phyloP scores from a whole-genome alignment of 176 grass and related monocot genomes.

The Leersia perrieri region DNA sequence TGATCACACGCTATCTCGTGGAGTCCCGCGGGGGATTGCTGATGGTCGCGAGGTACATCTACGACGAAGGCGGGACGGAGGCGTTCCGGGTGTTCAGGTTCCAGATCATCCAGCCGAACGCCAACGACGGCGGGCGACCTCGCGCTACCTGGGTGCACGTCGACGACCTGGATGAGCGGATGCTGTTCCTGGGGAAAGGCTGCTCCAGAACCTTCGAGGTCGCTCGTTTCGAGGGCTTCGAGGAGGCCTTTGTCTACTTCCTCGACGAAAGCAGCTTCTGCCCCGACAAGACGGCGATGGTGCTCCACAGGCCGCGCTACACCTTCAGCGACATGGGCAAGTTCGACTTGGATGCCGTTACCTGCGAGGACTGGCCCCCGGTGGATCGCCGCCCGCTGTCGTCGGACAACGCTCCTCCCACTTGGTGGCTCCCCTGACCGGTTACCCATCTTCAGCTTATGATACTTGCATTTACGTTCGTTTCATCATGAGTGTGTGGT shows the following conservation, averaged over 20 bases:
- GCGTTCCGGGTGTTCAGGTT: conserved; percentile 35
- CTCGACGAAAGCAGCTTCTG: conserved; percentile 11
- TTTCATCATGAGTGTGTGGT: too few relatives aligned
- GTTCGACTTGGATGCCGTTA: background rate
- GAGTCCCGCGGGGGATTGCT: conserved; percentile 29
- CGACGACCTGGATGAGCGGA: conserved; percentile 16
- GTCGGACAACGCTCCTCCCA: conserved; percentile 34
- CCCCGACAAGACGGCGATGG: background rate
- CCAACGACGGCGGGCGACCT: background rate
- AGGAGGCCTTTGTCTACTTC: conserved; percentile 39
- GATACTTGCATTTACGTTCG: background rate
- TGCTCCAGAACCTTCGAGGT: conserved; percentile 43
- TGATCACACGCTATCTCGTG: conserved; percentile 35
- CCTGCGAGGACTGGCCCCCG: conserved; percentile 16
- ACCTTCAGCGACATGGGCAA: conserved; percentile 46
- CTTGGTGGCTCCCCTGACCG: conserved; percentile 52
- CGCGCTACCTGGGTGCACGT: background rate
- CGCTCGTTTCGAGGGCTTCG: conserved; percentile 8
- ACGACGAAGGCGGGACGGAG: background rate
- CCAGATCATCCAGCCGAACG: background rate
- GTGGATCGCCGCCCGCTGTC: background rate
- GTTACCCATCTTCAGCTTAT: background rate
- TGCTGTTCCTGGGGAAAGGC: conserved; percentile 43
- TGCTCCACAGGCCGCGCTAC: background rate
- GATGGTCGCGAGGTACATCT: conserved; percentile 40